Percentiles rank a stretch among this genome's conserved stretches.
phyloP scores from a whole-genome alignment of 2,329 filamentous ascomycete species.

The Cercospora nicotianae region DNA sequence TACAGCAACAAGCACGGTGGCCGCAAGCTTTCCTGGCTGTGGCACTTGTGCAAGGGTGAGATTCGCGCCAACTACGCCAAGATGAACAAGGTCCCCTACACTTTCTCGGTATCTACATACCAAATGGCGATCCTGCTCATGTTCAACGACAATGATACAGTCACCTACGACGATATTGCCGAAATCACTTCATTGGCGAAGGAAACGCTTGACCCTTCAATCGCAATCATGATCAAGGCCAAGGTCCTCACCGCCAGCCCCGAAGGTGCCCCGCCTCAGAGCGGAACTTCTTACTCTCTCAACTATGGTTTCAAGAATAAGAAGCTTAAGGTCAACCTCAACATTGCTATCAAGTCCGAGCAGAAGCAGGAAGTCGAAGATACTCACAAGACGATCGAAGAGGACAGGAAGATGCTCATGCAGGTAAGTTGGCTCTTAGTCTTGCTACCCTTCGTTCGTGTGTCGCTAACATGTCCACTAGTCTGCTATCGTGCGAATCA shows the following conservation, averaged over 20 bases:
- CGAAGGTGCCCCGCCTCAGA: conserved; percentile 71
- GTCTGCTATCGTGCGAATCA: conserved; percentile 98
- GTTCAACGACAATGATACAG: conserved; percentile 86
- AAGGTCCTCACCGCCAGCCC: conserved; percentile 77
- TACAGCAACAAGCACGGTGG: conserved; percentile 97
- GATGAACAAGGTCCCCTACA: conserved; percentile 83
- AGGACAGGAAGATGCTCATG: conserved; percentile 92
- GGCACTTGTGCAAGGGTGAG: conserved; percentile 97
- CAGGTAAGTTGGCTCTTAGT: conserved; percentile 66
- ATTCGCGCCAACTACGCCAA: conserved; percentile 92
- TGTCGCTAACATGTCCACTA: conserved; percentile 47
- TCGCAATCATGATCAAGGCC: conserved; percentile 86
- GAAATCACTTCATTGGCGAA: conserved; percentile 75
- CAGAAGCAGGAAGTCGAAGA: conserved; percentile 95
- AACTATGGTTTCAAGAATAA: conserved; percentile 98
- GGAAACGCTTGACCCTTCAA: conserved; percentile 82
- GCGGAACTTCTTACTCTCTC: conserved; percentile 76
- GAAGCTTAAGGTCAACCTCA: conserved; percentile 95
- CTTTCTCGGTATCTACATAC: conserved; percentile 95
- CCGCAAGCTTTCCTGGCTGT: conserved; percentile 94
- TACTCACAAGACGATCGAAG: conserved; percentile 99
- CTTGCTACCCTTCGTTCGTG: neutral
- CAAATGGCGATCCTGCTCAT: conserved; percentile 95
- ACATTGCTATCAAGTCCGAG: conserved; percentile 91
- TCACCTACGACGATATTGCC: conserved; percentile 85